Base-by-base conservation (phyloP, 139 green algal genomes). In the Zygnema cylindricum region DNA sequence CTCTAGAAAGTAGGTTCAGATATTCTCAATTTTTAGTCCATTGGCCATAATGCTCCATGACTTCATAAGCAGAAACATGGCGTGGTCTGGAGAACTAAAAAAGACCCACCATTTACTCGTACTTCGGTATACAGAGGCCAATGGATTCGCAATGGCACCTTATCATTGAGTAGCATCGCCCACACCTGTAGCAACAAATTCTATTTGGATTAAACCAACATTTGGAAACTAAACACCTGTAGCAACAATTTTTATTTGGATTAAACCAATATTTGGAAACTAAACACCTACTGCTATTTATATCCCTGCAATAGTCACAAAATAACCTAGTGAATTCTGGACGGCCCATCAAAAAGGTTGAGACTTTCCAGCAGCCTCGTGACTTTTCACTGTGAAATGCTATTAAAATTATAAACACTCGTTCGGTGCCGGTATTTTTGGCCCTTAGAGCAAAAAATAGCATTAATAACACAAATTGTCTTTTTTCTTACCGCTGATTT, bases 81-180 rank as follows among this genome's bases (percentile, higher is more conserved):
- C 25, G 57, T 30, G 30, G 30, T 35, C 30, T 25, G 57, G 30
- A 73, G 57, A 35, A 73, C 30, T 35, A 73, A 30, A 35, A 35
- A 30, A 30, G 30, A 35, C 84, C 71, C 0, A 89, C 86, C 83
- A 49, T 91, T 91, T 22, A 86, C 71, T 32, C 69, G 86, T 69
- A 91, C 78, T 1, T 91, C 82, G 38, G 69, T 21, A 35, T 86
- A 86, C 25, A 81, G 54, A n/a, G 86, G 86, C 86, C 86, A 91
- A 78, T 91, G 86, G 25, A 89, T 69, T 32, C 86, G 86, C 30
- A 78, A 43, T 35, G 82, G 81, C 1, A 55, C 39, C 0, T 71
- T 69, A 39, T 91, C 86, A 40, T 90, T 89, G 0, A 88, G 79
- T 0, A 90, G 81, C 1, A 89, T 75, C n/a, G 41, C 69, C 25